phyloP scores from a whole-genome alignment of 495 filamentous ascomycete genomes.

The Aspergillus panamensis region DNA sequence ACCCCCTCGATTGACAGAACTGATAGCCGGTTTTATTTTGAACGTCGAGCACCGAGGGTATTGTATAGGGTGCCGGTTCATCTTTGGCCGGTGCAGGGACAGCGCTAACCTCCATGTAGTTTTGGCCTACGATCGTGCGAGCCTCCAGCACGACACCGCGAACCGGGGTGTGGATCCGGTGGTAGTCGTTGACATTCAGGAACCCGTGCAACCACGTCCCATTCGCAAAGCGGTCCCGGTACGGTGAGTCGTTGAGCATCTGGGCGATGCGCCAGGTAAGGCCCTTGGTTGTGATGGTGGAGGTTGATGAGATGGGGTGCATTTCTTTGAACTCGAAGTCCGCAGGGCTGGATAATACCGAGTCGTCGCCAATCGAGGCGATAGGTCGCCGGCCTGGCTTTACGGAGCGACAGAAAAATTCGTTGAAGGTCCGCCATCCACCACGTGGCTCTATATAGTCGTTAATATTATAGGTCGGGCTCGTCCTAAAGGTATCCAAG shows the following conservation, averaged over 20 bases:
- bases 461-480: neutral
- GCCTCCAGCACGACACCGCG: conserved; percentile 3
- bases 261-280: conserved; percentile 3
- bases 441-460: conserved; percentile 9
- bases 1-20: neutral
- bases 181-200: conserved; percentile 7
- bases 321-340: conserved; percentile 5
- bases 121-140: neutral
- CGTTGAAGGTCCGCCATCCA: conserved; percentile 13
- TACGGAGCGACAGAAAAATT: conserved; percentile 10
- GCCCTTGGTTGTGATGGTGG: conserved; percentile 2
- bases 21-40: conserved; percentile 5
- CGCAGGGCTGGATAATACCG: conserved; percentile 1
- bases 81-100: neutral
- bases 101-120: conserved; percentile 1
- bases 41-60: neutral
- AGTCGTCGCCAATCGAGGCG: neutral
- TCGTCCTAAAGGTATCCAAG: conserved; percentile 5
- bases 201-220: conserved; percentile 7
- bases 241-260: neutral
- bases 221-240: neutral
- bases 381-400: conserved; percentile 10
- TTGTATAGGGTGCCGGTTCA: no score
- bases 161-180: conserved; percentile 4
- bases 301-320: neutral